These are phyloP conservation scores for Eustoma russellianum DNA, from an alignment of 257 asterid genomes.

Conservation along the genomic window DNA sequence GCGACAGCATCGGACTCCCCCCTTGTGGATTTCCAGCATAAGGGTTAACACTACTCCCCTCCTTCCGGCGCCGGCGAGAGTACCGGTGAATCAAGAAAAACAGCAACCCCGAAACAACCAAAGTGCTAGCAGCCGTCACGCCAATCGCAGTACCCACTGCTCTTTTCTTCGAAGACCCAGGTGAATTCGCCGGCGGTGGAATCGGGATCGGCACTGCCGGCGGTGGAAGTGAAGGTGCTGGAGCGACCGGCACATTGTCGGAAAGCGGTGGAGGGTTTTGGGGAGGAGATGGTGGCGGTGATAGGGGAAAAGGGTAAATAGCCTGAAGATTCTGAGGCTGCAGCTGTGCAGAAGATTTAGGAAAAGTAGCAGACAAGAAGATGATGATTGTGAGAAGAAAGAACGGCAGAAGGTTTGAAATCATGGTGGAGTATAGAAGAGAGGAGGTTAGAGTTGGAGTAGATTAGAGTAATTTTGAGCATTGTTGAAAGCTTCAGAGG, in stretches of 20 bases:
- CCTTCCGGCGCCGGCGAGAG: slow-evolving; percentile 26
- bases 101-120: slow-evolving; percentile 33
- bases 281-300: slow-evolving; percentile 10
- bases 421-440: slow-evolving; percentile 29
- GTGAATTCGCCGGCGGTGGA: slow-evolving; percentile 8
- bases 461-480: slow-evolving; percentile 24
- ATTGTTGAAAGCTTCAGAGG: slow-evolving; percentile 18
- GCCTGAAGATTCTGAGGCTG: slow-evolving; percentile 55
- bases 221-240: slow-evolving; percentile 8
- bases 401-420: slow-evolving; percentile 14
- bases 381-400: slow-evolving; percentile 22
- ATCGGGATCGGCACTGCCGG: slow-evolving; percentile 18
- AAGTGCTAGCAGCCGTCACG: slow-evolving; percentile 46
- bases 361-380: not conserved
- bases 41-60: slow-evolving; percentile 9
- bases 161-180: slow-evolving; percentile 27
- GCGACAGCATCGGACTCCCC: slow-evolving; percentile 14
- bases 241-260: not conserved
- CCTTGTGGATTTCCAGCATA: slow-evolving; percentile 2
- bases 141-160: slow-evolving; percentile 67
- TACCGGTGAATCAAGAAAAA: slow-evolving; percentile 30
- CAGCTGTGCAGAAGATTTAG: slow-evolving; percentile 15
- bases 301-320: slow-evolving; percentile 41
- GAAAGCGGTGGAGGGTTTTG: slow-evolving; percentile 1
- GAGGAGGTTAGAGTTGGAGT: slow-evolving; percentile 12